These are phyloP conservation scores for Chenopodium suecicum DNA, from an alignment of 148 eudicot species.

Conservation along the genomic window DNA sequence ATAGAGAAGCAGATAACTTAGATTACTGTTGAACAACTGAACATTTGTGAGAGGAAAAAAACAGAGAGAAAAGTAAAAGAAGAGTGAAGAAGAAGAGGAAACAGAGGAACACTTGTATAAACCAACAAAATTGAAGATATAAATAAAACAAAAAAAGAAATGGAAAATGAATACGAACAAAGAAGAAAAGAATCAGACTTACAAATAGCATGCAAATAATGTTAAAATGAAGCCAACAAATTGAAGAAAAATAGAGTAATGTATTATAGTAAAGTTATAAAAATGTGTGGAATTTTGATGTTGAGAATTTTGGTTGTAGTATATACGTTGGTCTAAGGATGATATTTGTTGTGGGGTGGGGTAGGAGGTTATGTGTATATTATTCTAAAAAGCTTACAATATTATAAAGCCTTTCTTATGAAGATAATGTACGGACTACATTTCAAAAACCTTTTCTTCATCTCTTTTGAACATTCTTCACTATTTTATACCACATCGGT, in stretches of 20 bases:
- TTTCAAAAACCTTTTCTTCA: neutral
- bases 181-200: conserved; percentile 33
- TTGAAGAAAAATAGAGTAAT: too few relatives aligned
- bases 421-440: neutral
- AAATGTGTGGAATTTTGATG: too few relatives aligned
- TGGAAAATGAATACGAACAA: conserved; percentile 25
- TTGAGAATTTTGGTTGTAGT: neutral
- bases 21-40: neutral
- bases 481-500: too few relatives aligned
- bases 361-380: neutral
- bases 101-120: conserved; percentile 24
- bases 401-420: neutral
- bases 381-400: neutral
- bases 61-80: neutral
- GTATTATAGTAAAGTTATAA: too few relatives aligned
- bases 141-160: neutral
- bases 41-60: neutral
- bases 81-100: conserved; percentile 4
- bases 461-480: conserved; percentile 16
- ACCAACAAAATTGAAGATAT: conserved; percentile 8
- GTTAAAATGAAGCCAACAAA: too few relatives aligned
- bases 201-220: neutral
- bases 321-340: neutral
- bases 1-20: neutral
- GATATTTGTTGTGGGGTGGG: neutral